Percentiles rank a stretch among this genome's conserved stretches.
Evolutionary conservation across 768 basidiomycete genomes (phyloP).

Genomic region (Sarcodon sp.): DNA sequence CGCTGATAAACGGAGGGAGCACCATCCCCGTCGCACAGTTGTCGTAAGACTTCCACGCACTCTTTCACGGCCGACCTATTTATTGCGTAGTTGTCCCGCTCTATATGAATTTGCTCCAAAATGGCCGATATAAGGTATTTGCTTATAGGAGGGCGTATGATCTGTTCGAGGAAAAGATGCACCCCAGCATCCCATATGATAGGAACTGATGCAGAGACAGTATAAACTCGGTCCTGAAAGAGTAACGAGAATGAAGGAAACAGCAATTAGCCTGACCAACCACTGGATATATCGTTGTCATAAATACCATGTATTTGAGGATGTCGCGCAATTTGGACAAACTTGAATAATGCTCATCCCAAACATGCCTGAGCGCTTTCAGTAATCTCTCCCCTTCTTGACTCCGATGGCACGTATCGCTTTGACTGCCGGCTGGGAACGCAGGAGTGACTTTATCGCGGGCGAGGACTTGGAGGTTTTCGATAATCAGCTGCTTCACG

Average conservation of each 20-base stretch:
- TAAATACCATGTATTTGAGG: conserved; percentile 85
- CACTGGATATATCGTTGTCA: background rate
- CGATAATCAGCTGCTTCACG: conserved; percentile 60
- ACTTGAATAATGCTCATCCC: conserved; percentile 88
- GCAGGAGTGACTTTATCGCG: conserved; percentile 62
- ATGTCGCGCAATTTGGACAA: conserved; percentile 85
- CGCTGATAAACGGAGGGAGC: conserved; percentile 60
- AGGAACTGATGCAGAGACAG: conserved; percentile 60
- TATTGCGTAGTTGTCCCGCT: conserved; percentile 84
- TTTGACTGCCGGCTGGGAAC: conserved; percentile 62
- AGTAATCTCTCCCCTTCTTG: conserved; percentile 80
- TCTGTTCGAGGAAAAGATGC: conserved; percentile 69
- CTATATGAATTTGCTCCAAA: conserved; percentile 76
- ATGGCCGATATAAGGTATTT: conserved; percentile 74
- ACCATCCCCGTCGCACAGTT: conserved; percentile 37
- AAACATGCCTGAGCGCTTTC: conserved; percentile 72
- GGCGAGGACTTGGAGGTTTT: conserved; percentile 77
- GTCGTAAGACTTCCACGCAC: conserved; percentile 74
- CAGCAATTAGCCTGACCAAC: background rate
- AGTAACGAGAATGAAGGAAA: conserved; percentile 5
- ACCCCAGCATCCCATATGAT: conserved; percentile 75
- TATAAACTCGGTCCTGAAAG: conserved; percentile 81
- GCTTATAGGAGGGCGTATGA: conserved; percentile 72
- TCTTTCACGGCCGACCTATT: conserved; percentile 86
- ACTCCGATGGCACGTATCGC: conserved; percentile 61